Conservation (phyloP, 2,329 filamentous ascomycete species). For the Coleophoma cylindrospora region DNA sequence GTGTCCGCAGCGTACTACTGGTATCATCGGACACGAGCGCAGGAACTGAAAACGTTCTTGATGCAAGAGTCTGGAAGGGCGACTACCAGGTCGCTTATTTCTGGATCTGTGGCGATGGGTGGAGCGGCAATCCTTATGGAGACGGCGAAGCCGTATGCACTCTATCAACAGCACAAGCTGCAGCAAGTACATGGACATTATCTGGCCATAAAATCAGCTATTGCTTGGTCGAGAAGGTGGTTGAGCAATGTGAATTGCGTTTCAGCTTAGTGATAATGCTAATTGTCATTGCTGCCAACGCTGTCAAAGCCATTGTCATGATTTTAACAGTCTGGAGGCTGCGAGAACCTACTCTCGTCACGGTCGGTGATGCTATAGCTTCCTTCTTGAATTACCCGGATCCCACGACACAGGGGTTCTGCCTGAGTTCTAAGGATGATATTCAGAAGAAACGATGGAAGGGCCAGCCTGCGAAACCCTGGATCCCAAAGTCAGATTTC, state of each 20-base stretch:
- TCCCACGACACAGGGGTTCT: constrained; percentile 16
- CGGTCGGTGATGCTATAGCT: constrained; percentile 27
- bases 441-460: constrained; percentile 2
- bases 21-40: neutral
- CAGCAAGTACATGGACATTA: neutral
- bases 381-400: constrained; percentile 28
- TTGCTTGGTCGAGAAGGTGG: constrained; percentile 3
- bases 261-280: constrained; percentile 9
- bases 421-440: constrained; percentile 16
- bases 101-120: constrained; percentile 5
- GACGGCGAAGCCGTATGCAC: neutral
- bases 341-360: constrained; percentile 16
- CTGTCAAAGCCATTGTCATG: constrained; percentile 2
- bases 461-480: neutral
- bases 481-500: constrained; percentile 2
- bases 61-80: neutral
- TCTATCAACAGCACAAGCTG: neutral
- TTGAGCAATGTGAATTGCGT: constrained; percentile 2
- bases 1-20: constrained; percentile 4
- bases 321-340: constrained; percentile 4
- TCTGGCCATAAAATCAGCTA: neutral
- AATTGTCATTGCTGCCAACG: constrained; percentile 3
- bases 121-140: neutral
- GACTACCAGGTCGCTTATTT: neutral
- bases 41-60: too few species aligned